A percentile compares a stretch with the other conserved stretches of the same genome.
Conservation (phyloP, 2,329 filamentous ascomycete genomes). For the Trichoderma sp. region DNA sequence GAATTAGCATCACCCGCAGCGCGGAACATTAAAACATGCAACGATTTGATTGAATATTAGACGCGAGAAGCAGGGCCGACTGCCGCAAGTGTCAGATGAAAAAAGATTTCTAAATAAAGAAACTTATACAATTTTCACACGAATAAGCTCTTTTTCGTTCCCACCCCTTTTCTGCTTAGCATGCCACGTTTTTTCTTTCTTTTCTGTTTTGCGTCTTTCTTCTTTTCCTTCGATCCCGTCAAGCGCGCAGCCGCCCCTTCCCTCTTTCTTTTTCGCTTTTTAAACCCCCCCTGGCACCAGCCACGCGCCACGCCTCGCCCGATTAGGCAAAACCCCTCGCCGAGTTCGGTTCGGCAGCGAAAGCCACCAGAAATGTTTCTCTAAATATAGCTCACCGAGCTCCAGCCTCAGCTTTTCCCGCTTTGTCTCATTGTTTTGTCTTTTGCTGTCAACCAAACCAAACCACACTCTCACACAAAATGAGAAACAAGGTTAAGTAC, state of each 20-base stretch:
- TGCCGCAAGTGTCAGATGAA: background rate
- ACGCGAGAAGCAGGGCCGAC: background rate
- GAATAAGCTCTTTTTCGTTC: background rate
- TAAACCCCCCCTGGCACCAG: background rate
- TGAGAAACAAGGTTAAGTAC: background rate
- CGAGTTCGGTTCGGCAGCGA: background rate
- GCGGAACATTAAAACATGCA: background rate
- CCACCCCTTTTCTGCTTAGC: background rate
- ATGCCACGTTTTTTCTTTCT: background rate
- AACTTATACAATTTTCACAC: background rate
- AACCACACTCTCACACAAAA: background rate
- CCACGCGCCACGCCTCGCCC: constrained; percentile 12
- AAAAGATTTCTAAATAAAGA: constrained; percentile 5
- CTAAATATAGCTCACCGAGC: constrained; percentile 9
- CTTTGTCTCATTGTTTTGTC: background rate
- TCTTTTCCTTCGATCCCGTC: background rate
- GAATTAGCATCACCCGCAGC: background rate
- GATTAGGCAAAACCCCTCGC: constrained; percentile 7
- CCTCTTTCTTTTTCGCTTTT: background rate
- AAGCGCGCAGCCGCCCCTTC: constrained; percentile 12
- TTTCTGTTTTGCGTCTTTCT: background rate
- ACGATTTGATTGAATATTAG: background rate
- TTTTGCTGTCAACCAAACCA: background rate
- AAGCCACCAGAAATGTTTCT: background rate
- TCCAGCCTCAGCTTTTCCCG: background rate